Base-by-base conservation (phyloP, 169 alveolate species). In the Plasmodium vivax region DNA sequence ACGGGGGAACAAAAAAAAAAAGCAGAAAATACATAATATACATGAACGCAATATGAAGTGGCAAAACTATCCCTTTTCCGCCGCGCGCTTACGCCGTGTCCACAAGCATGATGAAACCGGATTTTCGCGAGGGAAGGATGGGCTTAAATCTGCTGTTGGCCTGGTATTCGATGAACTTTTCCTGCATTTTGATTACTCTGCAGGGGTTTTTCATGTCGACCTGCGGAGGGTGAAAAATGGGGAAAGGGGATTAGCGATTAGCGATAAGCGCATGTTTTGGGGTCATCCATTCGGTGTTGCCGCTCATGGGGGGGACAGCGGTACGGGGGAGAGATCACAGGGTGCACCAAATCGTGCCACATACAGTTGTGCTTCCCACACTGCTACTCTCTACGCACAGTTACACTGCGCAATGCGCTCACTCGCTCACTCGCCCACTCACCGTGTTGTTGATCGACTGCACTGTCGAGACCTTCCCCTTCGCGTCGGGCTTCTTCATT, bases 181-280 rank as follows among this genome's bases (percentile, higher is more conserved):
- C 98, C 95, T 99, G 99, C 83, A 93, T 96, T 54, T 98, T 98
- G 27, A 99, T 88, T 36, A 99, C 98, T 95, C 99, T 97, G 75
- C 98, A 97, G 34, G 99, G 99, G 93, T 99, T 99, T 56, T 95
- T 95, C 82, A 98, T 90, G 82, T 90, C 94, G 34, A 81, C 93
- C 93, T 71, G 23, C 47, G 68, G 79, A 93, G 84, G 81, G 56
- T 85, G 45, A 45, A 94, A 96, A 93, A 92, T 96, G 85, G 90
- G 96, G 36, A 72, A 94, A 85, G 6, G 96, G 96, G 38, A 95
- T 96, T 23, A 23, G 27, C 27, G 27, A 23, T 23, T 0, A 23
- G 27, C 27, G 27, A 23, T 23, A 16, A 77, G 83, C 62, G 80
- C 58, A 47, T 47, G 58, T 47, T 47, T 47, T 47, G 58, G 2